Evolutionary conservation across 1,139 yeast species (phyloP).

Genomic region (Taphrina wiesneri): DNA sequence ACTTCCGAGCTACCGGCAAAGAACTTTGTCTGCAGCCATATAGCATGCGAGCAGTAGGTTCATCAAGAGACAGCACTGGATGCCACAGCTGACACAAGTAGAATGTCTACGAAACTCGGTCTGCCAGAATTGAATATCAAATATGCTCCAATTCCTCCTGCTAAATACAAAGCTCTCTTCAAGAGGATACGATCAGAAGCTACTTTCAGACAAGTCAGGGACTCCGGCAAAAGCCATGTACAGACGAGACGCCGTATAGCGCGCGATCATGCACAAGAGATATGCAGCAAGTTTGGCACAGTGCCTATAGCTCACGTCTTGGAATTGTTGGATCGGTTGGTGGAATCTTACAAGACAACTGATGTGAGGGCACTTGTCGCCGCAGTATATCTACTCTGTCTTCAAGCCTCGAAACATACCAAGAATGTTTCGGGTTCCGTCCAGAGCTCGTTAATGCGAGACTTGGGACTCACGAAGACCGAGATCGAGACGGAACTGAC

Average conservation of each 20-base stretch:
- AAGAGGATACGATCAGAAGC: constrained; percentile 19
- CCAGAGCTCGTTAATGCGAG: background rate
- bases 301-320: background rate
- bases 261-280: constrained; percentile 11
- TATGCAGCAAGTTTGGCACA: background rate
- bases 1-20: constrained; percentile 9
- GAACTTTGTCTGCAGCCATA: constrained; percentile 16
- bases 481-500: constrained; percentile 9
- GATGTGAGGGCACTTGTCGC: constrained; percentile 14
- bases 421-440: background rate
- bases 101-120: constrained; percentile 9
- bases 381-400: constrained; percentile 7
- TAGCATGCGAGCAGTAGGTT: constrained; percentile 12
- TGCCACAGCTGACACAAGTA: background rate
- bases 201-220: constrained; percentile 16
- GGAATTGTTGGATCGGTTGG: background rate
- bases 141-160: constrained; percentile 8
- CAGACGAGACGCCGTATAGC: constrained; percentile 22
- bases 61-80: background rate
- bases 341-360: background rate
- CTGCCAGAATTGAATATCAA: constrained; percentile 21
- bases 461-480: constrained; percentile 6
- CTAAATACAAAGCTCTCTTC: constrained; percentile 9
- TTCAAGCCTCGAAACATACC: background rate
- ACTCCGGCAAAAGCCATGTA: constrained; percentile 5